phyloP scores from a whole-genome alignment of 2,329 filamentous ascomycete genomes.

The Annulohypoxylon truncatum region DNA sequence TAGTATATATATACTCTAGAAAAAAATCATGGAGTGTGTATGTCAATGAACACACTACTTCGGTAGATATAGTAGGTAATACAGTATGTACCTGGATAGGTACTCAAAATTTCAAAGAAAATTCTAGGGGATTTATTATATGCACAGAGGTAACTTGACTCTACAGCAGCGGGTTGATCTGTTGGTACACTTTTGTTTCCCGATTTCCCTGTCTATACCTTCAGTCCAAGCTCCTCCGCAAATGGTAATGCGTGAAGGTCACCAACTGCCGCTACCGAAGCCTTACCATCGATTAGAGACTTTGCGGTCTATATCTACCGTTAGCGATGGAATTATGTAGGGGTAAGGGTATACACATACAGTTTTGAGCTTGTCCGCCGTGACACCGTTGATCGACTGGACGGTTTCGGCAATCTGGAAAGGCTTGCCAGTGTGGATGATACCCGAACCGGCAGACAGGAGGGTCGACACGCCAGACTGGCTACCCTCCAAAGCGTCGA shows the following conservation, averaged over 20 bases:
- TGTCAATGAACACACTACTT: background rate
- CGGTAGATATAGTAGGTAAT: background rate
- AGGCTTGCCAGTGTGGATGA: conserved; percentile 83
- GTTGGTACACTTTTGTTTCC: conserved; percentile 56
- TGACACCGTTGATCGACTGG: conserved; percentile 83
- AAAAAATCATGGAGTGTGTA: background rate
- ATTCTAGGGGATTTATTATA: conserved; percentile 59
- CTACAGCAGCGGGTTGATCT: conserved; percentile 54
- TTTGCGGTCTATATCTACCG: conserved; percentile 78
- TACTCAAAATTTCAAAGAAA: conserved; percentile 37
- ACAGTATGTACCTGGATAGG: background rate
- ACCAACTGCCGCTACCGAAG: conserved; percentile 88
- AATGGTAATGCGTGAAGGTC: conserved; percentile 92
- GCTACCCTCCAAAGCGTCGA: conserved; percentile 84
- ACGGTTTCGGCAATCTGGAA: conserved; percentile 85
- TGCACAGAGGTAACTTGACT: conserved; percentile 58
- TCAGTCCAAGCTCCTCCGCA: conserved; percentile 92
- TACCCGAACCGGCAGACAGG: conserved; percentile 84
- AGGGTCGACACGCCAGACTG: conserved; percentile 83
- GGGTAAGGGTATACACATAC: conserved; percentile 65
- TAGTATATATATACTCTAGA: no score
- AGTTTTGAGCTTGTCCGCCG: conserved; percentile 83
- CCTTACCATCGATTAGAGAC: conserved; percentile 86
- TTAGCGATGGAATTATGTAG: conserved; percentile 39
- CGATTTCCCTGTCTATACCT: conserved; percentile 74